These are phyloP conservation scores for Auricularia cornea DNA, from an alignment of 768 basidiomycete genomes.

Conservation along the genomic window DNA sequence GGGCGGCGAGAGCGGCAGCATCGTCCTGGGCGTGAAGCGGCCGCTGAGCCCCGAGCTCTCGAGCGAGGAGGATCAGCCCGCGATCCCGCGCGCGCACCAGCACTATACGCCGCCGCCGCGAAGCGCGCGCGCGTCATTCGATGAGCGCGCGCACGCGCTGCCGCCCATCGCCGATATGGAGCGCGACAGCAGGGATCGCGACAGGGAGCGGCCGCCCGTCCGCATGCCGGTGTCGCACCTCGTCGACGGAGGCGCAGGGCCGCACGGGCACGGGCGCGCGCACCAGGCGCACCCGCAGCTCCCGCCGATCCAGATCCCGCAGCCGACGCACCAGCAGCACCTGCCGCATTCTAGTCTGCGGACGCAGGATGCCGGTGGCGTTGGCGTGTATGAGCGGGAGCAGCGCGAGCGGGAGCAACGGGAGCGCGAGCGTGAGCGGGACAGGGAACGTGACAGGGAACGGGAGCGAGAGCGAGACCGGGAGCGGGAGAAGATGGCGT, in stretches of 20 bases:
- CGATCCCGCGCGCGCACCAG: neutral
- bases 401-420: conserved; percentile 26
- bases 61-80: neutral
- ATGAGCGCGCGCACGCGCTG: neutral
- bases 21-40: neutral
- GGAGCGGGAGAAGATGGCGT: no score
- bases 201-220: neutral
- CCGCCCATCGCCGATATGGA: neutral
- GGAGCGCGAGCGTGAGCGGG: conserved; percentile 14
- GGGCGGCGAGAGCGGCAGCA: neutral
- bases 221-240: neutral
- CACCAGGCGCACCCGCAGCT: neutral
- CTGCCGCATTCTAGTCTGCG: neutral
- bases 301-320: neutral
- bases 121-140: neutral
- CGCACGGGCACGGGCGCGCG: neutral
- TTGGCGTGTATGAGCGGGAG: conserved; percentile 42
- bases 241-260: neutral
- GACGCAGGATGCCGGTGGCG: conserved; percentile 21
- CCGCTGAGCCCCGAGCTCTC: neutral
- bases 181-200: neutral
- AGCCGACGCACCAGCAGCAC: neutral
- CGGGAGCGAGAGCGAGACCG: neutral
- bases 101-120: no score
- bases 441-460: neutral